Conservation (phyloP, 2,329 filamentous ascomycete species). For the Diplodia sapinea region DNA sequence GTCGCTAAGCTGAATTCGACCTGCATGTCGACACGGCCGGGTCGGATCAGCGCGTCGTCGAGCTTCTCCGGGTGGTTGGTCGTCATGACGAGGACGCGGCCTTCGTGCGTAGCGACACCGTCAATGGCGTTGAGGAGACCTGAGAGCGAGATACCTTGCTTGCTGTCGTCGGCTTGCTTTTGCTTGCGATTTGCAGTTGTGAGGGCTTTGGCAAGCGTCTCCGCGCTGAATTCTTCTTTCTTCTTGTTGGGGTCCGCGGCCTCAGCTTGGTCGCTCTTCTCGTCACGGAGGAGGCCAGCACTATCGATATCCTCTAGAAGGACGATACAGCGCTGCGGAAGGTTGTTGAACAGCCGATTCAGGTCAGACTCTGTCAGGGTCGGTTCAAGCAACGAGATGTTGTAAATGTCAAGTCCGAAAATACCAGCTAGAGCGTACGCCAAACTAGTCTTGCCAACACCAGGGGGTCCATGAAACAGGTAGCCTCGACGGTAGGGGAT, state of each 20-base stretch:
- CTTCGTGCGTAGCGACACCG: slow-evolving; percentile 79
- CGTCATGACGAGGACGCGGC: slow-evolving; percentile 80
- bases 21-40: slow-evolving; percentile 73
- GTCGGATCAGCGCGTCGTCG: slow-evolving; percentile 74
- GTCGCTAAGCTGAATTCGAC: slow-evolving; percentile 63
- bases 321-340: slow-evolving; percentile 54
- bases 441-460: slow-evolving; percentile 71
- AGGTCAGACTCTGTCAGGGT: slow-evolving; percentile 72
- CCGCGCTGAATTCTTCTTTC: slow-evolving; percentile 34
- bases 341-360: slow-evolving; percentile 50
- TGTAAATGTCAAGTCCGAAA: slow-evolving; percentile 55
- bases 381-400: slow-evolving; percentile 65
- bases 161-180: slow-evolving; percentile 36
- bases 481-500: slow-evolving; percentile 87
- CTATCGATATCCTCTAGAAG: slow-evolving; percentile 57
- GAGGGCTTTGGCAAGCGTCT: slow-evolving; percentile 33
- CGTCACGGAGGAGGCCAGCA: slow-evolving; percentile 51
- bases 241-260: slow-evolving; percentile 29
- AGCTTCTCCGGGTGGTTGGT: slow-evolving; percentile 77
- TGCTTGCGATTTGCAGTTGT: slow-evolving; percentile 30
- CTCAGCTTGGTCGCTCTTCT: slow-evolving; percentile 39
- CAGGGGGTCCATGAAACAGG: slow-evolving; percentile 76
- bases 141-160: slow-evolving; percentile 70
- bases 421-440: slow-evolving; percentile 52
- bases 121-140: slow-evolving; percentile 85